phyloP scores from a whole-genome alignment of 768 basidiomycete genomes.

The Candolleomyces efflorescens region DNA sequence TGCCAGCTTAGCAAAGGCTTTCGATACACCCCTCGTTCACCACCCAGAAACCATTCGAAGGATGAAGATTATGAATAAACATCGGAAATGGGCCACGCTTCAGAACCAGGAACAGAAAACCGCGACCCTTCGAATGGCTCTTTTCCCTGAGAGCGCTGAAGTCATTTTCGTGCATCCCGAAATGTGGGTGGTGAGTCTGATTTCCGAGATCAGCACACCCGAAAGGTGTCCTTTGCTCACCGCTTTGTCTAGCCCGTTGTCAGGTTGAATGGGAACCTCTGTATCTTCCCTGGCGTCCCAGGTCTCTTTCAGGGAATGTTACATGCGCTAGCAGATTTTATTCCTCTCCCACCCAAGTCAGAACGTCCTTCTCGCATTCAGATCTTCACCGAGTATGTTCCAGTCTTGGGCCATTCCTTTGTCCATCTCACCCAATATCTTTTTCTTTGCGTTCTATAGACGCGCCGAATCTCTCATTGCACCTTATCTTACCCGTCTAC shows the following conservation, averaged over 20 bases:
- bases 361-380: conserved; percentile 78
- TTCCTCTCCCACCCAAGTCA: conserved; percentile 72
- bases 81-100: conserved; percentile 49
- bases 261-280: conserved; percentile 78
- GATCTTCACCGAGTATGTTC: conserved; percentile 70
- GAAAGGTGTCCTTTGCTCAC: too few relatives aligned
- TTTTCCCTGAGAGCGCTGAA: conserved; percentile 79
- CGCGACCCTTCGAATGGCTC: conserved; percentile 84
- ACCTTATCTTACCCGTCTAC: conserved; percentile 79
- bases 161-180: conserved; percentile 75
- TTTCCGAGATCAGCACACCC: background rate
- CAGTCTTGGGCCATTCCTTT: background rate
- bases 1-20: conserved; percentile 80
- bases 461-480: conserved; percentile 79
- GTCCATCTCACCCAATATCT: background rate
- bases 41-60: conserved; percentile 75
- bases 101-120: conserved; percentile 72
- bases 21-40: conserved; percentile 64
- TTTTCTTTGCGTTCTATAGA: conserved; percentile 20
- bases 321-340: conserved; percentile 61
- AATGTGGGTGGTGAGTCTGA: conserved; percentile 74
- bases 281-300: conserved; percentile 91
- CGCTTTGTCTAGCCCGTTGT: conserved; percentile 64
- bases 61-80: conserved; percentile 58
- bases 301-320: conserved; percentile 80